Conservation (phyloP, 1,139 yeast genomes). For the Diutina sp. region DNA sequence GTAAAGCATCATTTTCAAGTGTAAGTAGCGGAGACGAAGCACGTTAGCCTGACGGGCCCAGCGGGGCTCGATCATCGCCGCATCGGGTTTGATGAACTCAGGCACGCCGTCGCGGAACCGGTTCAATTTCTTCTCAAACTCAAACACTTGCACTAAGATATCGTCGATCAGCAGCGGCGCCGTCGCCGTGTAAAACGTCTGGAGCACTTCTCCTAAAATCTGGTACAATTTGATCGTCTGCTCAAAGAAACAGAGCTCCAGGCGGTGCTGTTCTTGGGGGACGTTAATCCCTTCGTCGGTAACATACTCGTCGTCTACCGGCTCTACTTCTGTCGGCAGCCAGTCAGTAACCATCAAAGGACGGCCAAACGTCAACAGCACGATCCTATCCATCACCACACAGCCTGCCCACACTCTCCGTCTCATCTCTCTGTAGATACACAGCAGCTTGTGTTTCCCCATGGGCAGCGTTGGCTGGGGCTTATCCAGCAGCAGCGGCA, state of each 20-base stretch:
- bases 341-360: not conserved
- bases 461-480: not conserved
- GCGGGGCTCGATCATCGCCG: not conserved
- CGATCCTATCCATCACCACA: not conserved
- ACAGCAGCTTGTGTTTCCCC: not conserved
- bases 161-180: not conserved
- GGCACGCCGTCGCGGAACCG: not conserved
- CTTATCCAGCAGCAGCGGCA: too few species aligned
- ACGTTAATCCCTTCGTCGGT: not conserved
- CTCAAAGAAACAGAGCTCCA: not conserved
- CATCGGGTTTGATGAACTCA: not conserved
- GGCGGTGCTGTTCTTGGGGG: not conserved
- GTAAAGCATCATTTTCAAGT: not conserved
- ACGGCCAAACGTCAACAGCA: not conserved
- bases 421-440: not conserved
- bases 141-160: not conserved
- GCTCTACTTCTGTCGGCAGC: not conserved
- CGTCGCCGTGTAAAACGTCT: not conserved
- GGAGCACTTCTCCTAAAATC: not conserved
- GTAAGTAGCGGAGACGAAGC: not conserved
- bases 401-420: conserved; percentile 1
- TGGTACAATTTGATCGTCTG: not conserved
- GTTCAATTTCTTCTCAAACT: not conserved
- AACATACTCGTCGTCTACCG: not conserved
- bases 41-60: not conserved